Conservation (phyloP, 257 asterid genomes). For the Solanum stenotomum region DNA sequence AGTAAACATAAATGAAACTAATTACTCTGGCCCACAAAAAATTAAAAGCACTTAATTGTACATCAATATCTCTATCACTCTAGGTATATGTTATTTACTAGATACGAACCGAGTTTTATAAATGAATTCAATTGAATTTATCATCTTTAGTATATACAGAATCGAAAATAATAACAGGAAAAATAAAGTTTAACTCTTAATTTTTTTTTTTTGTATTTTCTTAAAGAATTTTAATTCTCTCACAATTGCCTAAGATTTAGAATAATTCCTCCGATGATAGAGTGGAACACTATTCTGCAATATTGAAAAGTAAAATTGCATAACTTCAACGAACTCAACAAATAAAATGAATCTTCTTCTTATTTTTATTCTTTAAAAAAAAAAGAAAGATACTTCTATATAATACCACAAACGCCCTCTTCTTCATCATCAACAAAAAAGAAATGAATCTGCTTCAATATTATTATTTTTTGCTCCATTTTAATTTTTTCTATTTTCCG, state of each 20-base stretch:
- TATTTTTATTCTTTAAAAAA: too few relatives aligned
- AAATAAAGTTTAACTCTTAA: too few relatives aligned
- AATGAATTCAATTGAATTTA: not conserved
- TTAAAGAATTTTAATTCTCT: too few relatives aligned
- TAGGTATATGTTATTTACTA: not conserved
- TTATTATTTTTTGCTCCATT: too few relatives aligned
- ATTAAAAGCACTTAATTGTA: not conserved
- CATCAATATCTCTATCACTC: not conserved
- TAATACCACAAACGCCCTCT: too few relatives aligned
- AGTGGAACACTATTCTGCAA: not conserved
- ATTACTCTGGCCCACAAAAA: not conserved
- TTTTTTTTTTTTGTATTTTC: too few relatives aligned
- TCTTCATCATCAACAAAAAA: not conserved
- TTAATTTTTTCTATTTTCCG: too few relatives aligned
- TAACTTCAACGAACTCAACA: not conserved
- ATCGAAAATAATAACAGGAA: not conserved
- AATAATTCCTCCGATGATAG: not conserved
- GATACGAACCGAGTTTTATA: not conserved
- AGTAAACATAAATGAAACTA: not conserved
- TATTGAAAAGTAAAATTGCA: not conserved
- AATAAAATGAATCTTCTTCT: too few relatives aligned
- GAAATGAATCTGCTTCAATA: too few relatives aligned
- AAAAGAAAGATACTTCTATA: not conserved
- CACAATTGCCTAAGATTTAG: not conserved
- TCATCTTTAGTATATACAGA: not conserved